Evolutionary conservation across 495 filamentous ascomycete genomes (phyloP).

Genomic region (Trichocladium uniseriatum): DNA sequence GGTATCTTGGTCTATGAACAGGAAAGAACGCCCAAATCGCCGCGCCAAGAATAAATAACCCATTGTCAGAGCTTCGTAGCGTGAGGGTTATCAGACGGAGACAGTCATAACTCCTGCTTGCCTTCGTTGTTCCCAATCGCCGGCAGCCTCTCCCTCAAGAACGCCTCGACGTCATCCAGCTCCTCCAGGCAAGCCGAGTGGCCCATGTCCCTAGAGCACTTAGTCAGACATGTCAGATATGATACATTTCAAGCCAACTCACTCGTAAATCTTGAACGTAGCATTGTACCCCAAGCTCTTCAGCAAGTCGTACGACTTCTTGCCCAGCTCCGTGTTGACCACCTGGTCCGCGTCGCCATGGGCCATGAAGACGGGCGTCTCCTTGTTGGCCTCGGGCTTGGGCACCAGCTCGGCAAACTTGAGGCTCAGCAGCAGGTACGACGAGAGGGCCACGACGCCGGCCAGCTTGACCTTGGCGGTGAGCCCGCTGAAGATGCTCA

Average conservation of each 20-base stretch:
- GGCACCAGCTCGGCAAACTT: slow-evolving; percentile 61
- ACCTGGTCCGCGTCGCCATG: slow-evolving; percentile 69
- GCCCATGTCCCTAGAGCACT: slow-evolving; percentile 45
- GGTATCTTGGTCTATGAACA: neutral
- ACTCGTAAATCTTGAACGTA: slow-evolving; percentile 68
- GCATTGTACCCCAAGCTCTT: slow-evolving; percentile 60
- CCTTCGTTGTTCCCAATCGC: slow-evolving; percentile 31
- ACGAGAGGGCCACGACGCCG: slow-evolving; percentile 78
- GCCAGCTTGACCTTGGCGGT: slow-evolving; percentile 68
- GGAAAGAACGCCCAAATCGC: slow-evolving; percentile 1
- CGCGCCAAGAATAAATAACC: neutral
- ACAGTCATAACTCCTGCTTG: slow-evolving; percentile 33
- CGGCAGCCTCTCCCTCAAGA: slow-evolving; percentile 56
- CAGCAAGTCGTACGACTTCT: slow-evolving; percentile 51
- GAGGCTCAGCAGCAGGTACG: slow-evolving; percentile 66
- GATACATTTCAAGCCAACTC: slow-evolving; percentile 24
- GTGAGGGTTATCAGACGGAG: neutral
- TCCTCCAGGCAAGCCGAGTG: slow-evolving; percentile 74
- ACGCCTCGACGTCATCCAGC: slow-evolving; percentile 75
- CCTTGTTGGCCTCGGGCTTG: slow-evolving; percentile 57
- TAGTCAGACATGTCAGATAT: slow-evolving; percentile 7
- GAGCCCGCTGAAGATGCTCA: slow-evolving; percentile 53
- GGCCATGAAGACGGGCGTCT: slow-evolving; percentile 79
- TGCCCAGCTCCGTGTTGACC: slow-evolving; percentile 59
- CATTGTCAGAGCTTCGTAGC: neutral